A percentile compares a stretch with the other conserved stretches of the same genome.
phyloP scores from a whole-genome alignment of 768 basidiomycete species.

The Neoboletus subvelutipes region DNA sequence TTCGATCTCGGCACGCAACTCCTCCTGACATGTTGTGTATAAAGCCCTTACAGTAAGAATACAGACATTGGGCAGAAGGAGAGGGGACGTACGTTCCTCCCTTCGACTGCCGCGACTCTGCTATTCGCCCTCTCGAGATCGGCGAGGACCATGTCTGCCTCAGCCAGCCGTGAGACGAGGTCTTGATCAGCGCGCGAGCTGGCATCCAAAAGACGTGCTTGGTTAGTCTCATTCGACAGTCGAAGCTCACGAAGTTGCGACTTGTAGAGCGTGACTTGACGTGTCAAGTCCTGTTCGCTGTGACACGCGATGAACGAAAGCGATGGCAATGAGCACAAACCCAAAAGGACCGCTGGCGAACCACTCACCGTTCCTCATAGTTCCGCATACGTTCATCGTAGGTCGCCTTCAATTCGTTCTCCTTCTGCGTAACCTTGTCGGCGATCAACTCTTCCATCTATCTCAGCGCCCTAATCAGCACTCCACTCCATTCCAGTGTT shows the following conservation, averaged over 20 bases:
- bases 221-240: slow-evolving; percentile 86
- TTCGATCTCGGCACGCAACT: slow-evolving; percentile 95
- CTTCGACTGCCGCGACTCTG: slow-evolving; percentile 87
- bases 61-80: not conserved
- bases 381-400: slow-evolving; percentile 96
- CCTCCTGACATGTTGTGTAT: slow-evolving; percentile 54
- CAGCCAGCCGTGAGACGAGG: slow-evolving; percentile 83
- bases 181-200: slow-evolving; percentile 95
- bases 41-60: not conserved
- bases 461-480: slow-evolving; percentile 3
- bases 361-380: slow-evolving; percentile 86
- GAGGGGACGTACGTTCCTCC: slow-evolving; percentile 70
- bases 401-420: slow-evolving; percentile 94
- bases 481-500: not conserved
- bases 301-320: not conserved
- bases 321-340: not conserved
- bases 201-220: slow-evolving; percentile 90
- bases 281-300: slow-evolving; percentile 90
- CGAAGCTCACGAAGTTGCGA: slow-evolving; percentile 89
- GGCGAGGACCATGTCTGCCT: slow-evolving; percentile 92
- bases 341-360: not conserved
- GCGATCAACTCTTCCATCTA: slow-evolving; percentile 95
- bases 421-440: slow-evolving; percentile 88
- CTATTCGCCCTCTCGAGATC: slow-evolving; percentile 96
- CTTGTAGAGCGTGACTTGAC: slow-evolving; percentile 87